Evolutionary conservation across 768 basidiomycete species (phyloP), one percentile per base, ranked within the genome.

Genomic region (Clavulina sp.): DNA sequence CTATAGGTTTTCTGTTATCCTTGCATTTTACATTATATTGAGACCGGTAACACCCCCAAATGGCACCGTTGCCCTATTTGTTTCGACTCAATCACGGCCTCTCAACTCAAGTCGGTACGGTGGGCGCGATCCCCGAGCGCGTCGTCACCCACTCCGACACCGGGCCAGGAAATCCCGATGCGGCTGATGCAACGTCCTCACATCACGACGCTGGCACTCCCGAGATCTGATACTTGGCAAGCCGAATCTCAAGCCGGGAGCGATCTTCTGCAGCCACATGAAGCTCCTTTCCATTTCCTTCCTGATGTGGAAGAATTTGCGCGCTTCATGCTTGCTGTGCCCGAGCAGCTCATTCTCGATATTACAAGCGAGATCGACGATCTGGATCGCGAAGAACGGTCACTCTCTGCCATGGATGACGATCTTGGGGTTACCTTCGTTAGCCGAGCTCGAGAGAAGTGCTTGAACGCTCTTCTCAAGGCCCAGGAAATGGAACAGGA

Each of bases 1-100:
- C n/a, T 41, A 16, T 58, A 93, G 89, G 80, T 95, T 40, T 97
- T 80, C 66, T 97, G 93, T 65, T 92, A 81, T 63, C 84, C 89
- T 18, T 96, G 92, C 66, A 86, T 93, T 52, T 69, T 96, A 40
- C 91, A 89, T 64, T 91, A 89, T 61, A 72, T 93, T 60, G 80
- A 76, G 61, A 77, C 78, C 21, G 84, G 87, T 24, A 80, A 89
- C 44, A 81, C 78, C 62, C 65, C 66, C 26, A 89, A 91, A 65
- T 91, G 85, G 78, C 82, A 81, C 29, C 81, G 83, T 51, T 97
- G 95, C 63, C 95, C 95, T 2, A 89, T 99, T 48, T 99, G 95
- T 65, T 86, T 83, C 60, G 95, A 97, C 68, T 84, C 89, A 9
- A 74, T 99, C 41, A 81, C 83, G 64, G 84, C 84, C 65, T 76